Percentiles rank a stretch among this genome's conserved stretches.
phyloP scores from a whole-genome alignment of 2,329 filamentous ascomycete species.

The Canariomyces notabilis region DNA sequence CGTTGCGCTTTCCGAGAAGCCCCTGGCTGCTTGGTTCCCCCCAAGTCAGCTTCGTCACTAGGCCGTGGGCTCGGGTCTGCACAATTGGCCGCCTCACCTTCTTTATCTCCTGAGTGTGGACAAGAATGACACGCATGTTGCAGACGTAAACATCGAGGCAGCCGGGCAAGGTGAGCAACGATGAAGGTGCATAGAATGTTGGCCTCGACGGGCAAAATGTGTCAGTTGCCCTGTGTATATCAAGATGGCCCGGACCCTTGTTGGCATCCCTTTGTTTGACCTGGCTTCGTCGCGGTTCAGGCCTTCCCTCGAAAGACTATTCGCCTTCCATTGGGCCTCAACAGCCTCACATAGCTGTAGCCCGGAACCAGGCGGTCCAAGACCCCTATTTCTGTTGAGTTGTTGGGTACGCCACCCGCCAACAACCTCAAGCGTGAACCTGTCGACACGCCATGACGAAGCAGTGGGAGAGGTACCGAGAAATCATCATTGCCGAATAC shows the following conservation, averaged over 20 bases:
- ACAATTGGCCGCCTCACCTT: too few species aligned
- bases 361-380: neutral
- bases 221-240: neutral
- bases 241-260: neutral
- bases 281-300: neutral
- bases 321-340: neutral
- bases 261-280: neutral
- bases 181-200: too few species aligned
- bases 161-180: too few species aligned
- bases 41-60: too few species aligned
- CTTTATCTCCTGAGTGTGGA: too few species aligned
- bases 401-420: neutral
- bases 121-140: too few species aligned
- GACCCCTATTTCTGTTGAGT: neutral
- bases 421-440: neutral
- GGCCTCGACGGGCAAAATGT: neutral
- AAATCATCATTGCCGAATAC: constrained; percentile 37
- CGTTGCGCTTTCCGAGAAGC: too few species aligned
- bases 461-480: constrained; percentile 36
- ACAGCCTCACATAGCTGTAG: neutral
- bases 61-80: too few species aligned
- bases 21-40: too few species aligned
- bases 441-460: constrained; percentile 38
- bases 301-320: neutral
- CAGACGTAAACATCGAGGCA: too few species aligned